A percentile compares a stretch with the other conserved stretches of the same genome.
Evolutionary conservation across 768 basidiomycete genomes (phyloP).

Genomic region (Boletus tomentosulus): DNA sequence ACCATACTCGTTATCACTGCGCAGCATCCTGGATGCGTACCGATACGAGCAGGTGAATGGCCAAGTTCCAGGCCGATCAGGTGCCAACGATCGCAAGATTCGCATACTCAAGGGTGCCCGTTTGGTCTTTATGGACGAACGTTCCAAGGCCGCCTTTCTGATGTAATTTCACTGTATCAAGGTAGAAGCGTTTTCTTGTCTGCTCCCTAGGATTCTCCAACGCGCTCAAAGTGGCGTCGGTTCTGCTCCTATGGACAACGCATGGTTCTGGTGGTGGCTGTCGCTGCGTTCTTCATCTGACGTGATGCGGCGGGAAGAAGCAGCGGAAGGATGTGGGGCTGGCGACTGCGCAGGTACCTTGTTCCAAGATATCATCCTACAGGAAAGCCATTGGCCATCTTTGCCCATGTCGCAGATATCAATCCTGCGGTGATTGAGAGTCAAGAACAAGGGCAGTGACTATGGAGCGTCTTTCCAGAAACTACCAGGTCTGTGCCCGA

Average conservation of each 20-base stretch:
- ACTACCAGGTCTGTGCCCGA: slow-evolving; percentile 11
- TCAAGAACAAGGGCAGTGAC: slow-evolving; percentile 1
- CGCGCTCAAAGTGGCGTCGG: slow-evolving; percentile 13
- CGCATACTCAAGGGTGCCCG: slow-evolving; percentile 46
- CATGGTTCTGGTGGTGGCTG: slow-evolving; percentile 3
- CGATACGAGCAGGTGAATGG: slow-evolving; percentile 24
- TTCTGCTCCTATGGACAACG: slow-evolving; percentile 14
- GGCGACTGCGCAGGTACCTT: slow-evolving; percentile 12
- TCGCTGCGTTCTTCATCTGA: slow-evolving; percentile 12
- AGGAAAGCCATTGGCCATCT: slow-evolving; percentile 5
- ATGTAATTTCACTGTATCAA: slow-evolving; percentile 27
- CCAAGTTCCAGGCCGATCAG: slow-evolving; percentile 20
- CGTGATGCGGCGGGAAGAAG: slow-evolving; percentile 11
- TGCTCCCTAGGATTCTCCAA: slow-evolving; percentile 20
- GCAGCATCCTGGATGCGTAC: slow-evolving; percentile 52
- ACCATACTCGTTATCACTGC: slow-evolving; percentile 42
- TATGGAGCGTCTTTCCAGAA: background rate
- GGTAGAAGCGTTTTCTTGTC: slow-evolving; percentile 13
- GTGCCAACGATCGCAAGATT: slow-evolving; percentile 34
- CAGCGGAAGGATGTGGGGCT: slow-evolving; percentile 1
- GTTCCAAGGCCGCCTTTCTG: slow-evolving; percentile 41
- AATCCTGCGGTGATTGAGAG: slow-evolving; percentile 16
- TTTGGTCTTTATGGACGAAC: slow-evolving; percentile 46
- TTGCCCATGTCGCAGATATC: background rate
- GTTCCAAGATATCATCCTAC: slow-evolving; percentile 1